phyloP scores from a whole-genome alignment of 805 yeast genomes.

The Komagataella pseudopastoris region DNA sequence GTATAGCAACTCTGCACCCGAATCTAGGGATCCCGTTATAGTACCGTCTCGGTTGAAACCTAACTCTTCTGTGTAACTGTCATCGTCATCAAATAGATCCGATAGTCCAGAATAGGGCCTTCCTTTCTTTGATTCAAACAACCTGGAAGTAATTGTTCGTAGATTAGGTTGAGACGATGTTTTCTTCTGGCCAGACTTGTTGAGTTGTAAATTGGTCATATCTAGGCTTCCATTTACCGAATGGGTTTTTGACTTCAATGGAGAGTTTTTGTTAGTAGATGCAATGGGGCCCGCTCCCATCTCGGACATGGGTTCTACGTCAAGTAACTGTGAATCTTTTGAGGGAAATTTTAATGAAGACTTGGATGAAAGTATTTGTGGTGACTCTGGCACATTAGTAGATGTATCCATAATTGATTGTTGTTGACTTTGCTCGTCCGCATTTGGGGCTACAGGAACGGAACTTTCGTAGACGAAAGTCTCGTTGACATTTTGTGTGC shows the following conservation, averaged over 20 bases:
- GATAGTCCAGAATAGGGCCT: slow-evolving; percentile 53
- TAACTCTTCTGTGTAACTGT: slow-evolving; percentile 25
- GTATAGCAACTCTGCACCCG: slow-evolving; percentile 2
- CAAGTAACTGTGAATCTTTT: background rate
- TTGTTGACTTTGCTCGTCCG: background rate
- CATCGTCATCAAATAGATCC: slow-evolving; percentile 36
- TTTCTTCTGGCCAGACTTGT: slow-evolving; percentile 28
- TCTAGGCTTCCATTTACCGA: slow-evolving; percentile 3
- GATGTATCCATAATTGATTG: background rate
- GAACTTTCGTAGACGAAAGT: slow-evolving; percentile 82
- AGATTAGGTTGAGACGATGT: slow-evolving; percentile 9
- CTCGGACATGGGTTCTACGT: background rate
- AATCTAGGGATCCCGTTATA: slow-evolving; percentile 3
- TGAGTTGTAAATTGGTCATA: slow-evolving; percentile 2
- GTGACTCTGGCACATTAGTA: background rate
- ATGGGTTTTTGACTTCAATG: slow-evolving; percentile 1
- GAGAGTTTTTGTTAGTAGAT: slow-evolving; percentile 1
- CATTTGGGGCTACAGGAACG: slow-evolving; percentile 13
- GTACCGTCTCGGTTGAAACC: slow-evolving; percentile 15
- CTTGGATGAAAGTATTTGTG: background rate
- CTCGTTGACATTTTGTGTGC: slow-evolving; percentile 42
- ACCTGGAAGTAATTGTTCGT: slow-evolving; percentile 51
- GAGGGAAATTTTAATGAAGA: background rate
- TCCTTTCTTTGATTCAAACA: slow-evolving; percentile 62
- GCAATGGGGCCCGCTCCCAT: background rate